Percentiles rank a stretch among this genome's conserved stretches.
phyloP scores from a whole-genome alignment of 2,329 filamentous ascomycete genomes.

The Plenodomus lindquistii region DNA sequence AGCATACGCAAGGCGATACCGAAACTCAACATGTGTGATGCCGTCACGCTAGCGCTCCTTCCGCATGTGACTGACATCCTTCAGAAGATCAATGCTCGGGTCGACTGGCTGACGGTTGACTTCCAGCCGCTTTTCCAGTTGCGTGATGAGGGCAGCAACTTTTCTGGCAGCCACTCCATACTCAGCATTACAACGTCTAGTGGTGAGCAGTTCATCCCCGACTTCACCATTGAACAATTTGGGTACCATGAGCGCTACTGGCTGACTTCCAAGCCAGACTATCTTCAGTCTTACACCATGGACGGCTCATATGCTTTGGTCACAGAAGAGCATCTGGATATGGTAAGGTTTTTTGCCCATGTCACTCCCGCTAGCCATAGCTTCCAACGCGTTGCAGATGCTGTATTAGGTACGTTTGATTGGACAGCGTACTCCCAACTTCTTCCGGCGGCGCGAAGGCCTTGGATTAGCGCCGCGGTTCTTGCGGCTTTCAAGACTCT shows the following conservation, averaged over 20 bases:
- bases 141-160: not conserved
- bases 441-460: not conserved
- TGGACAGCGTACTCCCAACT: not conserved
- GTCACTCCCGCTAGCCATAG: not conserved
- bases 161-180: not conserved
- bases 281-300: not conserved
- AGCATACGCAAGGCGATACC: not conserved
- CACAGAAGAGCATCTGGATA: not conserved
- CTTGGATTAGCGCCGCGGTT: not conserved
- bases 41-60: not conserved
- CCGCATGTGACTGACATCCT: not conserved
- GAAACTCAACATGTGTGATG: not conserved
- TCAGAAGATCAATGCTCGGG: not conserved
- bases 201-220: conserved; percentile 1
- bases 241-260: not conserved
- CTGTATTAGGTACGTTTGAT: not conserved
- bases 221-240: conserved; percentile 8
- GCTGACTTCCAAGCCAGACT: not conserved
- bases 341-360: not conserved
- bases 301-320: not conserved
- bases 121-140: not conserved
- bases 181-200: not conserved
- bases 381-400: not conserved
- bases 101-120: not conserved
- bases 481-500: not conserved